Conservation (phyloP, 805 yeast genomes). For the Candida stauntonica region DNA sequence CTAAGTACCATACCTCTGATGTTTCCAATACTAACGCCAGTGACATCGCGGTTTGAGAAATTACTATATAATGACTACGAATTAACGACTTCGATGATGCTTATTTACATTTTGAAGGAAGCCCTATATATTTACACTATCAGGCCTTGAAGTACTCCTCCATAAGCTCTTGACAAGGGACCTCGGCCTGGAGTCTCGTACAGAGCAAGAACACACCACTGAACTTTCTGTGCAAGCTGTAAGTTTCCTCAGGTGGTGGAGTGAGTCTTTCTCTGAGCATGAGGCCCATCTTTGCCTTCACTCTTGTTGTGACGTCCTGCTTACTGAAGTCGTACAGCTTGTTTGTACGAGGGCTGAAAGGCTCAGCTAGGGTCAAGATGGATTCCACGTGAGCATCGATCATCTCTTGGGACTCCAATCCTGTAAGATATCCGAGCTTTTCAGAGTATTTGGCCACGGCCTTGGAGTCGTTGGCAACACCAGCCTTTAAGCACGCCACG, state of each 20-base stretch:
- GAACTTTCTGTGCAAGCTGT: slow-evolving; percentile 90
- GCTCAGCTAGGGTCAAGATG: slow-evolving; percentile 87
- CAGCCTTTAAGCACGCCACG: slow-evolving; percentile 66
- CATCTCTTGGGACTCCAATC: slow-evolving; percentile 85
- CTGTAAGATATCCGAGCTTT: slow-evolving; percentile 84
- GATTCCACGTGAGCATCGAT: slow-evolving; percentile 89
- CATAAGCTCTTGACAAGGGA: slow-evolving; percentile 77
- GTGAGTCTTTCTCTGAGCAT: slow-evolving; percentile 90
- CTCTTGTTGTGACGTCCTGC: slow-evolving; percentile 93
- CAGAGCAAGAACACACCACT: slow-evolving; percentile 92
- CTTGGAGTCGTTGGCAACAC: slow-evolving; percentile 62
- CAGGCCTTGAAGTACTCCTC: slow-evolving; percentile 65
- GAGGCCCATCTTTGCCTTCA: slow-evolving; percentile 77
- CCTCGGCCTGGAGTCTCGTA: slow-evolving; percentile 76
- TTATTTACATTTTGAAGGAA: too few species aligned
- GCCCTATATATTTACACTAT: too few species aligned
- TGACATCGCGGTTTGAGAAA: too few species aligned
- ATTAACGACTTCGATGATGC: too few species aligned
- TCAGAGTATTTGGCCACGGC: slow-evolving; percentile 61
- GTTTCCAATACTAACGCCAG: too few species aligned
- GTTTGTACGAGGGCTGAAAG: slow-evolving; percentile 61
- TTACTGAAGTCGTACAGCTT: slow-evolving; percentile 60
- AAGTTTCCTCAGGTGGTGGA: slow-evolving; percentile 98
- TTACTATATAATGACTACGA: too few species aligned
- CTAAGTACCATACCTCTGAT: slow-evolving; percentile 21